phyloP scores from a whole-genome alignment of 2,329 filamentous ascomycete species.

The Hypoxylon sp. region DNA sequence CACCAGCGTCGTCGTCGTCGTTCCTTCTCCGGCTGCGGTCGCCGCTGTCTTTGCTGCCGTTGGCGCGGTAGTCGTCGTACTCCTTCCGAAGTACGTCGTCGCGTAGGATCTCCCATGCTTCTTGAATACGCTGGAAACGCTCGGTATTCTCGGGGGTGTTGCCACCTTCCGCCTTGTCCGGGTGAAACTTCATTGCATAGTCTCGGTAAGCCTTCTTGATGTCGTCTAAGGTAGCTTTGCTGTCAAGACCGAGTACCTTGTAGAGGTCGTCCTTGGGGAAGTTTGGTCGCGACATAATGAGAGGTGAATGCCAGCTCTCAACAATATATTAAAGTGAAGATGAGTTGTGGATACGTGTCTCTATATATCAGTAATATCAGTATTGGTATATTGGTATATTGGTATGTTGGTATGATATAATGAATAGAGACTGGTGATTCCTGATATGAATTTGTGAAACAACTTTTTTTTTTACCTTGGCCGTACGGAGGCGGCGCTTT shows the following conservation, averaged over 20 bases:
- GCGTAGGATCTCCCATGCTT: constrained; percentile 33
- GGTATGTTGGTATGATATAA: too few relatives aligned
- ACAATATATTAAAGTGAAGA: neutral
- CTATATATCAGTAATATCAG: neutral
- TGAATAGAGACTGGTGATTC: constrained; percentile 5
- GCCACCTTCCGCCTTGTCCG: constrained; percentile 36
- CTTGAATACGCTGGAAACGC: constrained; percentile 21
- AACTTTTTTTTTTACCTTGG: neutral
- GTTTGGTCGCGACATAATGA: constrained; percentile 18
- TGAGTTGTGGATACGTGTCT: neutral
- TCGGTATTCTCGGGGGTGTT: constrained; percentile 30
- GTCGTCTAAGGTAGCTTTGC: constrained; percentile 23
- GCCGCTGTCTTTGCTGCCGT: neutral
- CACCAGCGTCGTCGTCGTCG: neutral
- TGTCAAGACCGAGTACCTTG: constrained; percentile 26
- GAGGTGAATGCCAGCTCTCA: neutral
- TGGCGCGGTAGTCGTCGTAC: constrained; percentile 30
- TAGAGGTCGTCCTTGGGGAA: constrained; percentile 35
- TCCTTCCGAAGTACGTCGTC: constrained; percentile 28
- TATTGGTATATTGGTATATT: too few relatives aligned
- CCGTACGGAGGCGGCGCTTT: neutral
- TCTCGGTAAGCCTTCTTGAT: constrained; percentile 37
- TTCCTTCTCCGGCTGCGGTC: neutral
- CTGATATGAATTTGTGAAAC: constrained; percentile 4
- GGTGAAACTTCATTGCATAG: constrained; percentile 23